Base-by-base conservation (phyloP, 345 rosid species). In the Lepidium sativum region DNA sequence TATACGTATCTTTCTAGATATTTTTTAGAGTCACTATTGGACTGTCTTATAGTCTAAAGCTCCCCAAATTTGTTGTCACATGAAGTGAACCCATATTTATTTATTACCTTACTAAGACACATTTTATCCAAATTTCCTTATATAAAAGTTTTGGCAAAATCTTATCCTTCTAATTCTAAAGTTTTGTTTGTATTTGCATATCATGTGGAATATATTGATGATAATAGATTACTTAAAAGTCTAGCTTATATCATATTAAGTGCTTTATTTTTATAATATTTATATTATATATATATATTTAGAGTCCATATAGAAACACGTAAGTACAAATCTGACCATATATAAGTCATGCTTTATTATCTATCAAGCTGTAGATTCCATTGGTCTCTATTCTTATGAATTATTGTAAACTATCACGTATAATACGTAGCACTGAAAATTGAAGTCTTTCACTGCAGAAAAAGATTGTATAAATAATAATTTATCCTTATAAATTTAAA, bases 131-230 rank as follows among this genome's bases (percentile, higher is more conserved):
- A 42, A 72, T 35, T 6, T 42, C 48, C 44, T 35, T 62, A 41
- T 1, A 8, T n/a, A 12, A 9, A 0, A 7, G 0, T 41, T 65
- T 58, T 25, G 71, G 66, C 60, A 65, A 72, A 64, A 65, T 51
- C 54, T 51, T 65, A 58, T 72, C 76, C 56, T 42, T 45, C 20
- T 13, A 58, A 5, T 33, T 58, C 16, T 49, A 65, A 72, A 72
- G 70, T 56, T 33, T 71, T 56, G 75, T 49, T 39, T 71, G 53
- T 54, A 29, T 70, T 63, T 63, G 64, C 21, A 61, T 12, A 20
- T 29, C 69, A 70, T 63, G 55, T 45, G 10, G 48, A 60, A n/a
- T n/a, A n/a, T n/a, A n/a, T n/a, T 34, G 55, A 34, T 60, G 40
- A 60, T 5, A 27, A 43, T 27, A 38, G 16, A 5, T 27, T 20